A percentile compares a stretch with the other conserved stretches of the same genome.
phyloP scores from a whole-genome alignment of 2,329 filamentous ascomycete species.

The Bipolaris oryzae region DNA sequence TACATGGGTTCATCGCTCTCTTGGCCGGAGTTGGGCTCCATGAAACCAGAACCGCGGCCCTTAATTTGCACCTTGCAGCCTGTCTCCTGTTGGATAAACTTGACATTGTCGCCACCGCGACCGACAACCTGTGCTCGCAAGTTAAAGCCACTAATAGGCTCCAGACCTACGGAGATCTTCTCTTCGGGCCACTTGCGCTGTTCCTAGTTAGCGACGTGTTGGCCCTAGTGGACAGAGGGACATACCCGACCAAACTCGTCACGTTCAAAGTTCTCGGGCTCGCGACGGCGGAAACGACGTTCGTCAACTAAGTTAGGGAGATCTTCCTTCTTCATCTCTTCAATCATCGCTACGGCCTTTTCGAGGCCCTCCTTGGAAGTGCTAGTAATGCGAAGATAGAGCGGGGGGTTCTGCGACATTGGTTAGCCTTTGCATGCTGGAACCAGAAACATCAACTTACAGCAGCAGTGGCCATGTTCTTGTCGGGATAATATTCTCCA shows the following conservation, averaged over 20 bases:
- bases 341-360: conserved; percentile 81
- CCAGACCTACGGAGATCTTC: conserved; percentile 87
- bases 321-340: conserved; percentile 95
- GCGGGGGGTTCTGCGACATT: conserved; percentile 74
- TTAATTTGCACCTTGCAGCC: conserved; percentile 98
- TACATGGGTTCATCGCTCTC: conserved; percentile 98
- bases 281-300: conserved; percentile 83
- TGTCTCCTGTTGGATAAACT: conserved; percentile 96
- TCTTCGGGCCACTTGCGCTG: conserved; percentile 99
- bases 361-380: conserved; percentile 91
- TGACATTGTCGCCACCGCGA: conserved; percentile 92
- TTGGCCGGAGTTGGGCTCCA: conserved; percentile 82
- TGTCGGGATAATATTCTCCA: conserved; percentile 96
- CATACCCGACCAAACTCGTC: conserved; percentile 88
- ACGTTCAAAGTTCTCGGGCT: conserved; percentile 80
- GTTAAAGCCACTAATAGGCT: conserved; percentile 93
- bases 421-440: neutral
- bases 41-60: conserved; percentile 90
- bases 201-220: conserved; percentile 30
- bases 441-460: conserved; percentile 57
- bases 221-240: neutral
- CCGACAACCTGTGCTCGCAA: conserved; percentile 95
- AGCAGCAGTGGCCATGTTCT: conserved; percentile 91
- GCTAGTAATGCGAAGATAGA: conserved; percentile 95
- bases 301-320: conserved; percentile 95